Percentiles rank a stretch among this genome's conserved stretches.
Conservation (phyloP, 768 basidiomycete species). For the Ephemerocybe angulata region DNA sequence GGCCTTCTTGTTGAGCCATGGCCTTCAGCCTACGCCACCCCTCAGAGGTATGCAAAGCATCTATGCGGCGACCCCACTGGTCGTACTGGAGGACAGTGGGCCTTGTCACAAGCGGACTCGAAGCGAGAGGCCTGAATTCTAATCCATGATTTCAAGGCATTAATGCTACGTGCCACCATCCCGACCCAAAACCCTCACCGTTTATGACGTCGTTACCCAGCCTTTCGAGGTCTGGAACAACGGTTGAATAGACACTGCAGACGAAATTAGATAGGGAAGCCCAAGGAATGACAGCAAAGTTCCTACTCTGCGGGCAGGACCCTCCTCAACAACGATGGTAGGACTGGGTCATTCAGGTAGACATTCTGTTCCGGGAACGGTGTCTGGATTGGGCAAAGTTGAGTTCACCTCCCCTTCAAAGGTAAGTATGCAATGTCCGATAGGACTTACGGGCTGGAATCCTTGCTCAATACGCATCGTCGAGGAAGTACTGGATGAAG, state of each 20-base stretch:
- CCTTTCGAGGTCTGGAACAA: conserved; percentile 58
- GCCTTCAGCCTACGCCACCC: conserved; percentile 70
- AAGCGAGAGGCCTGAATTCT: conserved; percentile 57
- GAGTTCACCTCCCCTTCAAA: neutral
- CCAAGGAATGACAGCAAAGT: neutral
- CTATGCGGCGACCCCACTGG: conserved; percentile 68
- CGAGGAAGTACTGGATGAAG: too few relatives aligned
- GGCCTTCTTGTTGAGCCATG: conserved; percentile 57
- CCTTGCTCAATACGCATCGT: conserved; percentile 64
- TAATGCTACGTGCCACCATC: neutral
- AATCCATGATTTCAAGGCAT: neutral
- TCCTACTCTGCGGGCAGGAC: conserved; percentile 41
- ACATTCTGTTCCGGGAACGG: conserved; percentile 57
- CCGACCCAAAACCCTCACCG: too few relatives aligned
- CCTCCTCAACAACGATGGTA: conserved; percentile 58
- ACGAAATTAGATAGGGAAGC: neutral
- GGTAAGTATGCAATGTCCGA: neutral
- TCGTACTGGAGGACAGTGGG: conserved; percentile 66
- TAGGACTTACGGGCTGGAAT: conserved; percentile 50
- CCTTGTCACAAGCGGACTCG: conserved; percentile 38
- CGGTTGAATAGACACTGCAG: conserved; percentile 40
- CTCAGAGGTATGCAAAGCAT: conserved; percentile 65
- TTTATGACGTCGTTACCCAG: conserved; percentile 56
- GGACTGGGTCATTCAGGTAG: conserved; percentile 57
- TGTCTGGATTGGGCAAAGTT: conserved; percentile 27